Conservation (phyloP, 495 filamentous ascomycete species). For the Tuber umbilicatum region DNA sequence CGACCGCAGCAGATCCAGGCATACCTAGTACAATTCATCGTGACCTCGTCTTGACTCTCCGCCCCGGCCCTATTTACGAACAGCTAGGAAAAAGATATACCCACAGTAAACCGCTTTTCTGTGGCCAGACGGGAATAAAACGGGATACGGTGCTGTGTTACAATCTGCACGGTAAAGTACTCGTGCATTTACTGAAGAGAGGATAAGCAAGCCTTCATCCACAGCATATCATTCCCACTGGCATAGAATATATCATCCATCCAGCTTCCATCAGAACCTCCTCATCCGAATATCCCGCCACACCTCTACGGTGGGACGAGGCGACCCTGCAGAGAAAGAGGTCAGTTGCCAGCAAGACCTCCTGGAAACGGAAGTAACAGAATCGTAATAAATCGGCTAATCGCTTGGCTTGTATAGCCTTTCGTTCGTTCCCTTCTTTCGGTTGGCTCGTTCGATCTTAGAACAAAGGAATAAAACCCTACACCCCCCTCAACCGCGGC, state of each 20-base stretch:
- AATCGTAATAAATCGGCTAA: neutral
- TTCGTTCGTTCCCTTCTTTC: neutral
- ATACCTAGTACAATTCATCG: neutral
- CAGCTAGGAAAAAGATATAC: neutral
- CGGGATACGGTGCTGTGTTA: neutral
- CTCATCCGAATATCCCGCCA: neutral
- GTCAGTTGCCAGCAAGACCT: neutral
- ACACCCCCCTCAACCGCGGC: conserved; percentile 18
- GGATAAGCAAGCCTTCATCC: neutral
- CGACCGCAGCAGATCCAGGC: neutral
- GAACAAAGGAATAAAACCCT: neutral
- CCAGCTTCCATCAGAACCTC: neutral
- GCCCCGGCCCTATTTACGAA: neutral
- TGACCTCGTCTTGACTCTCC: neutral
- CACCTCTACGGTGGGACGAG: neutral
- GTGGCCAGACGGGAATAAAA: neutral
- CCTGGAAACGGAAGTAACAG: neutral
- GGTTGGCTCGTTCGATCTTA: neutral
- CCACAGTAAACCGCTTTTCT: neutral
- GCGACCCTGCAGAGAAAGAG: neutral
- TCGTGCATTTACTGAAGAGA: neutral
- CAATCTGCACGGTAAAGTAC: neutral
- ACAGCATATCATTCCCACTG: neutral
- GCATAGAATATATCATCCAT: neutral
- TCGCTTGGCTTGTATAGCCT: neutral